Conservation (phyloP, 2,329 filamentous ascomycete species). For the Pseudomassariella vexata region DNA sequence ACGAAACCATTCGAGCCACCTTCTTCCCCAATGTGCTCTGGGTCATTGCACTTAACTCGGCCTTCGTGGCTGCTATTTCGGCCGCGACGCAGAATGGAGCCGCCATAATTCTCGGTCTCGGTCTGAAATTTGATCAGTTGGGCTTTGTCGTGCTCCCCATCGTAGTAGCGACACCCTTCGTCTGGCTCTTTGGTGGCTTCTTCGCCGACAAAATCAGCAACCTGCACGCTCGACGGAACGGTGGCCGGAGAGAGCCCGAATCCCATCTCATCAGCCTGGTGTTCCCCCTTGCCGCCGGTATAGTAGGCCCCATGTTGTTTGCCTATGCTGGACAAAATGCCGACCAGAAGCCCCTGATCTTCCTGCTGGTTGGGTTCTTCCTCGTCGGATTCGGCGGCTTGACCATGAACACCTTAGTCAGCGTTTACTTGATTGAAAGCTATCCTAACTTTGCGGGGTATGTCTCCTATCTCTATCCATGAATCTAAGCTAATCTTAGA, state of each 20-base stretch:
- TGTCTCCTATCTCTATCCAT: neutral
- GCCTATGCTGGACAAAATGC: constrained; percentile 14
- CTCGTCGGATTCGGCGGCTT: constrained; percentile 24
- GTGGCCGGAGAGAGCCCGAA: constrained; percentile 24
- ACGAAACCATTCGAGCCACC: constrained; percentile 24
- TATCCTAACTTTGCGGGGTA: constrained; percentile 21
- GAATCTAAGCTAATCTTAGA: neutral
- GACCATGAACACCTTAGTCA: constrained; percentile 19
- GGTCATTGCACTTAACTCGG: constrained; percentile 22
- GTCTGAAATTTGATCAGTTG: constrained; percentile 22
- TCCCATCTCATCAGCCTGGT: constrained; percentile 25
- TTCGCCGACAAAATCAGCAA: constrained; percentile 23
- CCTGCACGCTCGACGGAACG: constrained; percentile 20
- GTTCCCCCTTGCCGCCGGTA: constrained; percentile 20
- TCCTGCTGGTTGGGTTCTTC: constrained; percentile 19
- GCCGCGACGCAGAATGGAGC: constrained; percentile 18
- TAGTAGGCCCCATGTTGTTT: constrained; percentile 25
- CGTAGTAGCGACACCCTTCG: constrained; percentile 12
- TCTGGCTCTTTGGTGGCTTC: constrained; percentile 20
- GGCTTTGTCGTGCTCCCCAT: constrained; percentile 20
- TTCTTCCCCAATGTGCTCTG: constrained; percentile 28
- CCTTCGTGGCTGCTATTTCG: constrained; percentile 20
- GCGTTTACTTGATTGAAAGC: constrained; percentile 27
- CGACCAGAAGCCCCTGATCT: neutral
- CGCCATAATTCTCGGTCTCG: constrained; percentile 18